Evolutionary conservation across 2,329 filamentous ascomycete species (phyloP).

Genomic region (Xylaria sp.): DNA sequence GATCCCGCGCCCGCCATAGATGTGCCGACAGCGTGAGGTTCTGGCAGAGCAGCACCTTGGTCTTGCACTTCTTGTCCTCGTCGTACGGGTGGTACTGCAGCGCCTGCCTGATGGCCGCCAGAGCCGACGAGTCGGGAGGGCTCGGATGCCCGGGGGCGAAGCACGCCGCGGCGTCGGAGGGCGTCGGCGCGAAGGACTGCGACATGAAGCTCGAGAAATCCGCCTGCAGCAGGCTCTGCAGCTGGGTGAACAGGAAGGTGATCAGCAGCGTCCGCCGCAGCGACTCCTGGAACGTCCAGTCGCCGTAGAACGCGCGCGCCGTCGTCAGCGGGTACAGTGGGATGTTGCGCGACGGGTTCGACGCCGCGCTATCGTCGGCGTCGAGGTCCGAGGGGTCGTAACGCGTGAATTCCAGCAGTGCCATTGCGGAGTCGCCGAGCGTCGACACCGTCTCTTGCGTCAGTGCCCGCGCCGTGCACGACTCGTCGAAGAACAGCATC

Average conservation of each 20-base stretch:
- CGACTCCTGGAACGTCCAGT: slow-evolving; percentile 38
- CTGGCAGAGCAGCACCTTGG: slow-evolving; percentile 26
- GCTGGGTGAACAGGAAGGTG: slow-evolving; percentile 31
- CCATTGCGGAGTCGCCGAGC: slow-evolving; percentile 25
- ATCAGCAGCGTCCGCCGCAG: slow-evolving; percentile 32
- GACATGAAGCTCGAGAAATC: slow-evolving; percentile 21
- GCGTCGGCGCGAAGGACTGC: not conserved
- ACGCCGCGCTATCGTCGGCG: not conserved
- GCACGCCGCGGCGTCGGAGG: not conserved
- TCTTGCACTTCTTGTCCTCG: slow-evolving; percentile 10
- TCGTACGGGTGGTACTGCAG: not conserved
- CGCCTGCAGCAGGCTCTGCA: slow-evolving; percentile 28
- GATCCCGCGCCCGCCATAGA: slow-evolving; percentile 35
- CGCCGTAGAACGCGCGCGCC: slow-evolving; percentile 31
- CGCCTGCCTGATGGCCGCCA: slow-evolving; percentile 18
- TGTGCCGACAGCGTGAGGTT: slow-evolving; percentile 38
- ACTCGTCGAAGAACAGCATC: slow-evolving; percentile 37
- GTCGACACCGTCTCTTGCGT: slow-evolving; percentile 24
- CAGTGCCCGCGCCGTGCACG: slow-evolving; percentile 20
- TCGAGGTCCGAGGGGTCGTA: slow-evolving; percentile 8
- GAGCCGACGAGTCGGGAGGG: not conserved
- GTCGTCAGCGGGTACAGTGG: slow-evolving; percentile 31
- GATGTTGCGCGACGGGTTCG: slow-evolving; percentile 12
- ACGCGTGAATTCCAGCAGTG: slow-evolving; percentile 18
- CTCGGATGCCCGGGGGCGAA: not conserved